A percentile compares a stretch with the other conserved stretches of the same genome.
Conservation (phyloP, 2,329 filamentous ascomycete species). For the Colletotrichum abscissum region DNA sequence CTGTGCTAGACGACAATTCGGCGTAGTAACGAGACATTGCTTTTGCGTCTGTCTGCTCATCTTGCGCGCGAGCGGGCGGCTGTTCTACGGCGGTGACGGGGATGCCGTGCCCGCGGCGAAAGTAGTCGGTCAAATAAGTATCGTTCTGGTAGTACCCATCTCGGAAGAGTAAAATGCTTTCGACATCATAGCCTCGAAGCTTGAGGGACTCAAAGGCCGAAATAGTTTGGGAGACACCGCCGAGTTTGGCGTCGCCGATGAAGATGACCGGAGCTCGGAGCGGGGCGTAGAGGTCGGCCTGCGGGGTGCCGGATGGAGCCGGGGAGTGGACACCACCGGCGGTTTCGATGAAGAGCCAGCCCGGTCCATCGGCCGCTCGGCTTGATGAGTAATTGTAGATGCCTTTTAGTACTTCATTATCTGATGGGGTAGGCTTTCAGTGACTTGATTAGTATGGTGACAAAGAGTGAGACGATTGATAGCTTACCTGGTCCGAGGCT, state of each 20-base stretch:
- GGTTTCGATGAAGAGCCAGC: constrained; percentile 81
- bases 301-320: constrained; percentile 78
- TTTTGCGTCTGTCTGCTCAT: constrained; percentile 59
- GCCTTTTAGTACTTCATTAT: constrained; percentile 60
- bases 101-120: constrained; percentile 68
- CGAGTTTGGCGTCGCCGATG: constrained; percentile 79
- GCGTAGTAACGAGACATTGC: constrained; percentile 75
- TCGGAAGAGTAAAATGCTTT: constrained; percentile 75
- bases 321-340: constrained; percentile 87
- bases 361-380: constrained; percentile 55
- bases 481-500: constrained; percentile 53
- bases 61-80: constrained; percentile 63
- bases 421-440: constrained; percentile 52
- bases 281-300: constrained; percentile 82
- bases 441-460: neutral
- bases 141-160: constrained; percentile 76
- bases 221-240: constrained; percentile 84
- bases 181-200: constrained; percentile 82
- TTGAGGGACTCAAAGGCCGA: constrained; percentile 82
- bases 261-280: constrained; percentile 80
- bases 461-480: neutral
- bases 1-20: constrained; percentile 49
- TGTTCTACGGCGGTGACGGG: constrained; percentile 66
- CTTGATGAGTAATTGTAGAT: constrained; percentile 58
- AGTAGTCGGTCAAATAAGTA: constrained; percentile 75